phyloP scores from a whole-genome alignment of 257 asterid species.

The Capsicum baccatum region DNA sequence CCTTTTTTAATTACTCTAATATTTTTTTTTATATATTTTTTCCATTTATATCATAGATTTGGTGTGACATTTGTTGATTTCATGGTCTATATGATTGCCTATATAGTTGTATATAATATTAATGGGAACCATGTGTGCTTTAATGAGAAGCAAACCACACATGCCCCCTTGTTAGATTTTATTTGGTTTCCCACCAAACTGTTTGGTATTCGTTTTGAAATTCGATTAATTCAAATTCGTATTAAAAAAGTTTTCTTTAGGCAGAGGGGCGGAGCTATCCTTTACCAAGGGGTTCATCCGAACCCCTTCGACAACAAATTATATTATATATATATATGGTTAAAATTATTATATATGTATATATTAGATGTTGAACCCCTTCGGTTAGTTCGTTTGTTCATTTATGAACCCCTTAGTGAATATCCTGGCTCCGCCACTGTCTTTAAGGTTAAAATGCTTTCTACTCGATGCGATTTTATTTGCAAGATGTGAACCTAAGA shows the following conservation, averaged over 20 bases:
- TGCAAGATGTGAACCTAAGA: not conserved
- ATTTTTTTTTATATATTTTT: not conserved
- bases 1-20: not conserved
- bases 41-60: not conserved
- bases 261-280: no score
- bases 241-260: not conserved
- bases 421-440: no score
- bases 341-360: no score
- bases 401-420: no score
- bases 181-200: not conserved
- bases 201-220: not conserved
- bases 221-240: not conserved
- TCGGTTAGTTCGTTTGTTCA: no score
- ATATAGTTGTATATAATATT: not conserved
- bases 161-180: not conserved
- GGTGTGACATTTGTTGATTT: not conserved
- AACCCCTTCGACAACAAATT: no score
- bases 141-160: conserved; percentile 4
- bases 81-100: not conserved
- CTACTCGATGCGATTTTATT: not conserved
- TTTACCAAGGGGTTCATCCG: no score
- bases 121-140: not conserved
- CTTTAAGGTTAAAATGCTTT: accelerated
- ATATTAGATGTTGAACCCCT: no score
- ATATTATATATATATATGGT: no score